Evolutionary conservation across 1,139 yeast genomes (phyloP), one percentile per base, ranked within the genome.

Genomic region (Sugiyamaella castrensis): DNA sequence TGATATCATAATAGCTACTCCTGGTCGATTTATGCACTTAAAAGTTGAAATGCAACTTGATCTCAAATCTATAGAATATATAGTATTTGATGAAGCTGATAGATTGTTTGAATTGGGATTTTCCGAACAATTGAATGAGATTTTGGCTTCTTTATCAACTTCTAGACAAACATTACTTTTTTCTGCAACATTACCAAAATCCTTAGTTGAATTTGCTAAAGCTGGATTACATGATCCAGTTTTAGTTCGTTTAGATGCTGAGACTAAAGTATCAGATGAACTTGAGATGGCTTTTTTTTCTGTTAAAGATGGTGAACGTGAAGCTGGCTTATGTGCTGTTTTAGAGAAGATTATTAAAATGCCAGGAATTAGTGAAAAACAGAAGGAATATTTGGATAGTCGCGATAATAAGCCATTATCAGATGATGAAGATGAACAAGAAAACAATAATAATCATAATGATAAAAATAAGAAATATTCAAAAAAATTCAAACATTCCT

Each of bases 1-100:
- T 0, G 99, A 94, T 72, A 84, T 92, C 33, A 78, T 94, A 37
- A 85, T 94, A 56, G 98, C 98, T 30, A 94, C 98, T 0, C 99
- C 99, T 0, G 99, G 99, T 68, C 79, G 99, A 68, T 92, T 94
- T 63, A 71, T 92, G 69, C 98, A 94, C 76, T 77, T 94, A 64
- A 88, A 91, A 66, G 92, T 91, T 34, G 98, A 94, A 71, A 94
- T 94, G 98, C 80, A 80, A 55, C 74, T 92, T 51, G 95, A 88
- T 62, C 75, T 94, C 66, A 79, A 79, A 57, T 77, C 89, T 2
- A 80, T 92, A 19, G 96, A 92, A 65, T 91, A 87, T 62, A 85
- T 91, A 47, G 96, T 91, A 1, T 94, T 92, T 66, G 99, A 94
- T 71, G 99, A 94, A 73, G 98, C 98, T 33, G 99, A 94, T 75